Evolutionary conservation across 495 filamentous ascomycete species (phyloP), one percentile per base, ranked within the genome.

Genomic region (Cercophora scortea): DNA sequence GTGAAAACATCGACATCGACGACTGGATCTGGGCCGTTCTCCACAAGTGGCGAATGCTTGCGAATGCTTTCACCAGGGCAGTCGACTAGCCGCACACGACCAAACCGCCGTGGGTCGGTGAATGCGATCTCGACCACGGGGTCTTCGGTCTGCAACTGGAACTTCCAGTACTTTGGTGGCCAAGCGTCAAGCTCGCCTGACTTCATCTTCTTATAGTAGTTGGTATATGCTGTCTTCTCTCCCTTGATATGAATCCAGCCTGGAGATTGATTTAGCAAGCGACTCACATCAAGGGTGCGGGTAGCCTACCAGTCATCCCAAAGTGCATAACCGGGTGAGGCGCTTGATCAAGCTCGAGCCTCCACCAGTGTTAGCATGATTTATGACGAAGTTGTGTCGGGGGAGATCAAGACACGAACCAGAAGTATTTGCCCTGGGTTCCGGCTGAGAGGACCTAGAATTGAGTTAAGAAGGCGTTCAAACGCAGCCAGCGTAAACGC

Each of bases 361-460:
- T 74, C 13, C n/a, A 40, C 4, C 13, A 1, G 4, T 10, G 45
- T 58, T 16, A 55, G 47, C 35, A n/a, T 17, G 13, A 17, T 6
- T 16, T 11, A 18, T 3, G 25, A 11, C 13, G 8, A n/a, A 13
- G 36, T 9, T 6, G 13, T 34, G 10, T 0, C 8, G 11, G 15
- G 11, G 16, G 32, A 25, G 42, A 10, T 5, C 25, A 10, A 19
- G 33, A 4, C 4, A 55, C 67, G 25, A 55, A 80, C 87, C 93
- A 98, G 65, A 97, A 95, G 62, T 96, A 96, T 78, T 97, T 98
- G 16, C 92, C 92, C 65, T 95, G 92, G 53, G 86, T 88, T 0
- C 83, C 83, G 3, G 88, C 85, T 51, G 81, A 82, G 8, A 84
- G 56, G 5, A 95, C 72, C 61, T 64, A 32, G 8, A 33, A 18